Conservation (phyloP, 164 flowering plant species). For the Nymphaea colorata region DNA sequence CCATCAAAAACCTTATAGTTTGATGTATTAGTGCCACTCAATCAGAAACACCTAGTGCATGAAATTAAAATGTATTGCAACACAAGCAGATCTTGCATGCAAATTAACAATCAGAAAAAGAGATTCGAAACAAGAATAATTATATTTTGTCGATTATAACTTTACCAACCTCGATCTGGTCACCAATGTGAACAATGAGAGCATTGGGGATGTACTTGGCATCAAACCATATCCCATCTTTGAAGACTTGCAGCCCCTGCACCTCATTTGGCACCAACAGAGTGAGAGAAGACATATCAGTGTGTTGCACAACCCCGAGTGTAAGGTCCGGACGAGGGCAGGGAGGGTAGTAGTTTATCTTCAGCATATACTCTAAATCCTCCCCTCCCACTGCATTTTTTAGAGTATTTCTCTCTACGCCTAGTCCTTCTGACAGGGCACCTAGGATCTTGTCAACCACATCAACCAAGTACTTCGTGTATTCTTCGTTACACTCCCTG, state of each 20-base stretch:
- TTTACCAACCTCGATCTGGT: slow-evolving; percentile 24
- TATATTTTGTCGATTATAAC: no score
- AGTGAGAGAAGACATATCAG: slow-evolving; percentile 26
- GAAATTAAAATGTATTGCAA: no score
- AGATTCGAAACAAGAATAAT: no score
- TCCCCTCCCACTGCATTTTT: slow-evolving; percentile 27
- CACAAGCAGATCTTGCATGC: no score
- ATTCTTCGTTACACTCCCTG: slow-evolving; percentile 53
- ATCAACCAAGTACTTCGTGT: slow-evolving; percentile 21
- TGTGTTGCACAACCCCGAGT: slow-evolving; percentile 32
- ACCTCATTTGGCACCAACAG: slow-evolving; percentile 30
- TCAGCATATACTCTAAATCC: slow-evolving; percentile 17
- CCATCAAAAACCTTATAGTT: no score
- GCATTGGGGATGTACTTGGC: slow-evolving; percentile 26
- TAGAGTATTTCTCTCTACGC: slow-evolving; percentile 16
- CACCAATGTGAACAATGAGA: slow-evolving; percentile 28
- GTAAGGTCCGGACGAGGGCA: slow-evolving; percentile 39
- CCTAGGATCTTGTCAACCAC: slow-evolving; percentile 35
- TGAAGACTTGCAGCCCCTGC: slow-evolving; percentile 31
- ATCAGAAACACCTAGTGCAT: no score
- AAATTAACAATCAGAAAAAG: no score
- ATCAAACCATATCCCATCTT: slow-evolving; percentile 22
- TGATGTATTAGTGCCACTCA: no score
- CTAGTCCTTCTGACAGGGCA: slow-evolving; percentile 31
- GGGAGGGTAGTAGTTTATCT: slow-evolving; percentile 28